Base-by-base conservation (phyloP, 257 asterid species). In the Knoxia roxburghii region DNA sequence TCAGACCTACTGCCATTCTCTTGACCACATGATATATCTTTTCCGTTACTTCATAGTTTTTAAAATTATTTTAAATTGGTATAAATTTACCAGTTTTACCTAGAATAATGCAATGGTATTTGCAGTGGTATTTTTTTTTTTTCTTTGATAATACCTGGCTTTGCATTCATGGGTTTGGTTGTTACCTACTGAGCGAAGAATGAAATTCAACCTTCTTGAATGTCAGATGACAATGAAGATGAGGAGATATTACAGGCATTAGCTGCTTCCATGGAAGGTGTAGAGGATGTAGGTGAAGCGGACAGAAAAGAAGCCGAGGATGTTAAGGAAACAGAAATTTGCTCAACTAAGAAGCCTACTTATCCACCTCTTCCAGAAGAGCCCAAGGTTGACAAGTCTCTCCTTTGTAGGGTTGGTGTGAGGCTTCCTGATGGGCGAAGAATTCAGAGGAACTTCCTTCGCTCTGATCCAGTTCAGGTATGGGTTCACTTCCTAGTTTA, bases 361-460 rank as follows among this genome's bases (percentile, higher is more conserved):
- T 94, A 85, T 84, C 88, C 85, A 58, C 90, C 96, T 29, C 75
- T 94, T 45, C 96, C 96, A 13, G 96, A 85, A 80, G 96, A 90
- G 76, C 96, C 98, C 48, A 94, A 85, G 73, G 91, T 75, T 68
- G 97, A 88, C 57, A 75, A 82, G 72, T 83, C 74, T 70, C 82
- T 87, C 49, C 86, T 90, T 58, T 94, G 98, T 82, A 87, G 83
- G 71, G 89, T 94, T 49, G 96, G 98, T 50, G 81, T 94, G 46
- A 97, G 99, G 74, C 94, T 94, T 35, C 99, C 99, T 64, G 93
- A 87, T 82, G 99, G 99, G 35, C 96, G 86, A 71, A 87, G 99
- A 76, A 81, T 87, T 72, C 97, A 84, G 72, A 87, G 99, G 74
- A 94, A 83, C 81, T 94, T 94, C 77, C 85, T 83, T 45, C 93